phyloP scores from a whole-genome alignment of 805 yeast species.

The Blastobotrys attinorum region DNA sequence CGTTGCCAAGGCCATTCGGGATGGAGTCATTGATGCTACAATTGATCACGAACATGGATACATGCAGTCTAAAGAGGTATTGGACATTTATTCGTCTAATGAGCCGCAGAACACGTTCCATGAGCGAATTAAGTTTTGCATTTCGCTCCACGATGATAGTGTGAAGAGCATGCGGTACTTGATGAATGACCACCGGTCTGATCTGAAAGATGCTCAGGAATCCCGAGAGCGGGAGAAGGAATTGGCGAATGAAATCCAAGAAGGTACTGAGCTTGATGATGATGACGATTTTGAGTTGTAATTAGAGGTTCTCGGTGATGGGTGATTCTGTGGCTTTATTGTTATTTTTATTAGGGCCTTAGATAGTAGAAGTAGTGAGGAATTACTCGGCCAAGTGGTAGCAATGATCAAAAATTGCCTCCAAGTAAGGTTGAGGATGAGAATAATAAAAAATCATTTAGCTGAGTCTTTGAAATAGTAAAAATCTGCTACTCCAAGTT shows the following conservation, averaged over 20 bases:
- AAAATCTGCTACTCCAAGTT: too few relatives aligned
- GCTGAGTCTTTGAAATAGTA: too few relatives aligned
- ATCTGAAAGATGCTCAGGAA: constrained; percentile 44
- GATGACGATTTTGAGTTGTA: constrained; percentile 33
- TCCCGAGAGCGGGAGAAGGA: constrained; percentile 50
- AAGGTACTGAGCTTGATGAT: constrained; percentile 35
- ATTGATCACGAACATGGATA: constrained; percentile 85
- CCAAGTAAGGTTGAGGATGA: not conserved
- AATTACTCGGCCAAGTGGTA: not conserved
- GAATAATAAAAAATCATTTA: too few relatives aligned
- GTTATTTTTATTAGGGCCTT: too few relatives aligned
- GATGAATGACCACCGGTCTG: constrained; percentile 40
- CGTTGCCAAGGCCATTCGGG: constrained; percentile 93
- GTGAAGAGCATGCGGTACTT: constrained; percentile 96
- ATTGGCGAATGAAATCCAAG: constrained; percentile 37
- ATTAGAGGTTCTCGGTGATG: too few relatives aligned
- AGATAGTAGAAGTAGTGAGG: not conserved
- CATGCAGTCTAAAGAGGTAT: constrained; percentile 82
- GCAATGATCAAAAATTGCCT: not conserved
- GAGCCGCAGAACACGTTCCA: constrained; percentile 84
- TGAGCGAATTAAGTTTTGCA: constrained; percentile 89
- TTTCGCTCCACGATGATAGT: constrained; percentile 81
- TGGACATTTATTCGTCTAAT: constrained; percentile 79
- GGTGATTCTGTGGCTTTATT: too few relatives aligned
- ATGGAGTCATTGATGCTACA: constrained; percentile 92